These are phyloP conservation scores for Periconia sp. DNA, from an alignment of 2,329 filamentous ascomycete species.

Conservation along the genomic window DNA sequence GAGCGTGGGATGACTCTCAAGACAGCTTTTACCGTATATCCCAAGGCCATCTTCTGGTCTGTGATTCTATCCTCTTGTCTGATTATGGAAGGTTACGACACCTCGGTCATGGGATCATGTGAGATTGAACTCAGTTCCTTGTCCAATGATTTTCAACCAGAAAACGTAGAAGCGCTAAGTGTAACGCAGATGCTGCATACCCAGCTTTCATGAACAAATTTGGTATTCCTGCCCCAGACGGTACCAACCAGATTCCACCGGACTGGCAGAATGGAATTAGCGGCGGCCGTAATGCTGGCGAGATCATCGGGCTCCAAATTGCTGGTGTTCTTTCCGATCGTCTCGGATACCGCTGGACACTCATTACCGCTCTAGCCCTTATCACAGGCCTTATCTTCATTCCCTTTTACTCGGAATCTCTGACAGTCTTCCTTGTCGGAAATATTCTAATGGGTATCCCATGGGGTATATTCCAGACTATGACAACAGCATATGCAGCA, in stretches of 20 bases:
- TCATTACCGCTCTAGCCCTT: conserved; percentile 4
- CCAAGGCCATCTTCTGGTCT: conserved; percentile 4
- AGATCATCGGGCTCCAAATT: conserved; percentile 4
- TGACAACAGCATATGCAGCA: conserved; percentile 68
- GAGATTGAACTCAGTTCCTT: too few species aligned
- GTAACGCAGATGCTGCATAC: conserved; percentile 3
- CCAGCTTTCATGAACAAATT: conserved; percentile 3
- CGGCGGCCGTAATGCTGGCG: conserved; percentile 1
- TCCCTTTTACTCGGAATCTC: conserved; percentile 49
- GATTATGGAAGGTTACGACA: conserved; percentile 6
- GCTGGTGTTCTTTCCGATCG: conserved; percentile 1
- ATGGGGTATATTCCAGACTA: conserved; percentile 49
- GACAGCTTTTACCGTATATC: conserved; percentile 3
- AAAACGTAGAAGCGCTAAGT: too few species aligned
- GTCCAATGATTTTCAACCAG: too few species aligned
- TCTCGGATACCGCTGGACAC: conserved; percentile 3
- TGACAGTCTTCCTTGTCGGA: conserved; percentile 51
- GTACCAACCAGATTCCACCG: conserved; percentile 1
- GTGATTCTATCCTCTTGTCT: conserved; percentile 2
- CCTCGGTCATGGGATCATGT: conserved; percentile 5
- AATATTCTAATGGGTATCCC: conserved; percentile 61
- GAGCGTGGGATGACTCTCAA: conserved; percentile 3
- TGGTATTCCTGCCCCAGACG: conserved; percentile 1
- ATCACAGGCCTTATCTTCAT: conserved; percentile 44
- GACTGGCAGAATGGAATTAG: conserved; percentile 4